Base-by-base conservation (phyloP, 345 rosid genomes). In the Reutealis trisperma region DNA sequence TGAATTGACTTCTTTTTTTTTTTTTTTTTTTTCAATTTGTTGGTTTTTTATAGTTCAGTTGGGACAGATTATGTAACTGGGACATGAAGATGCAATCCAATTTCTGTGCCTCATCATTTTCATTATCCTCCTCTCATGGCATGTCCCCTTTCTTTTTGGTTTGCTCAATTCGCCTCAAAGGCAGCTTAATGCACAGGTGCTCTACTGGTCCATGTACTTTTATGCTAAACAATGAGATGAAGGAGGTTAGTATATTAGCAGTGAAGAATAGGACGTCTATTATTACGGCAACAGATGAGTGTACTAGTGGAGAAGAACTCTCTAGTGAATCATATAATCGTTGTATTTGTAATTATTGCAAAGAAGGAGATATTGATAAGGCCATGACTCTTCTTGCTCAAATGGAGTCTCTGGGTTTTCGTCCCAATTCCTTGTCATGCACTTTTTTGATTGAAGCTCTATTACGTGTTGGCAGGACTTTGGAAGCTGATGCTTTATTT, bases 401-500 rank as follows among this genome's bases (percentile, higher is more conserved):
- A 60, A 81, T 89, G 86, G 88, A 89, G 76, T 86, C 93, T 49
- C 59, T 79, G 49, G 90, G 89, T 18, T 71, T 76, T 22, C 82
- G 60, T 51, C 92, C 88, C 16, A 83, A 72, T 75, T 78, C 79
- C 12, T 60, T 45, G 24, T 83, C 91, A 0, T 89, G 88, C 80
- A 67, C 82, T 67, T 70, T 68, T 61, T 74, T 91, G 78, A 83
- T 89, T 65, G 89, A 88, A 71, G 58, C 88, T 25, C 83, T 88
- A 37, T 84, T 84, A 10, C 65, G 76, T 71, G 79, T 77, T 73
- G 90, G 93, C 13, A 83, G 95, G 80, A 88, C 87, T 30, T 82
- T 83, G 58, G 95, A 91, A 81, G 91, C 91, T 3, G 93, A 91
- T 47, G 87, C 88, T 65, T 64, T 91, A 73, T 86, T 88, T 66